Evolutionary conservation across 2,329 filamentous ascomycete species (phyloP).

Genomic region (Cercospora janseana): DNA sequence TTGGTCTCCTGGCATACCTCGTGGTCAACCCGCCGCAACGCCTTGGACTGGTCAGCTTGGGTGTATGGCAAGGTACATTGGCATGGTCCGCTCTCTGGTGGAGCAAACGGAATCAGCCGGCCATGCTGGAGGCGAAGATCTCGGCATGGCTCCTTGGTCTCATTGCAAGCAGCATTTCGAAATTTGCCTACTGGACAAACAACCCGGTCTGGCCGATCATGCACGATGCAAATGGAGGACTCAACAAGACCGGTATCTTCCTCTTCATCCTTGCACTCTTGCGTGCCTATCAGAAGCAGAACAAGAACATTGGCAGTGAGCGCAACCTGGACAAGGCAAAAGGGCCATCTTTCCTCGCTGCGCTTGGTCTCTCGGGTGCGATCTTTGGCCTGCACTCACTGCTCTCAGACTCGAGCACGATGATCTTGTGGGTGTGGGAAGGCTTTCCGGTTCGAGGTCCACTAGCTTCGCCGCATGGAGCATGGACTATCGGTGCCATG

Average conservation of each 20-base stretch:
- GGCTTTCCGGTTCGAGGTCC: conserved; percentile 89
- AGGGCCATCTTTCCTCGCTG: conserved; percentile 69
- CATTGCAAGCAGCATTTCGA: conserved; percentile 79
- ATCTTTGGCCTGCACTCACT: conserved; percentile 90
- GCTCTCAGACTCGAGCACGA: conserved; percentile 94
- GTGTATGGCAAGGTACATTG: conserved; percentile 74
- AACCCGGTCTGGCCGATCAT: conserved; percentile 97
- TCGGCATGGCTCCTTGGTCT: conserved; percentile 79
- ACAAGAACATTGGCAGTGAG: conserved; percentile 48
- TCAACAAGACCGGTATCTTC: conserved; percentile 79
- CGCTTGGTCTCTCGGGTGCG: conserved; percentile 75
- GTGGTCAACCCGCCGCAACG: conserved; percentile 70
- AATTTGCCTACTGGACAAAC: conserved; percentile 91
- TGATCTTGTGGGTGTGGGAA: conserved; percentile 98
- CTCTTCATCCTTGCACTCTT: conserved; percentile 74
- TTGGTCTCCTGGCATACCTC: conserved; percentile 76
- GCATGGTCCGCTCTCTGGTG: conserved; percentile 82
- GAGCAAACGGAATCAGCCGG: conserved; percentile 70
- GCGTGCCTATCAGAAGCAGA: conserved; percentile 67
- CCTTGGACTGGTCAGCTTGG: conserved; percentile 77
- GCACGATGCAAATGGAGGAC: conserved; percentile 84
- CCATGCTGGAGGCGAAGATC: conserved; percentile 76
- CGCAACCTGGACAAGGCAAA: conserved; percentile 55
- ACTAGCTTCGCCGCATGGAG: conserved; percentile 83
- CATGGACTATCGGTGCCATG: conserved; percentile 84